Evolutionary conservation across 176 grass and related monocot species (phyloP).

Genomic region (Carex myosuroides): DNA sequence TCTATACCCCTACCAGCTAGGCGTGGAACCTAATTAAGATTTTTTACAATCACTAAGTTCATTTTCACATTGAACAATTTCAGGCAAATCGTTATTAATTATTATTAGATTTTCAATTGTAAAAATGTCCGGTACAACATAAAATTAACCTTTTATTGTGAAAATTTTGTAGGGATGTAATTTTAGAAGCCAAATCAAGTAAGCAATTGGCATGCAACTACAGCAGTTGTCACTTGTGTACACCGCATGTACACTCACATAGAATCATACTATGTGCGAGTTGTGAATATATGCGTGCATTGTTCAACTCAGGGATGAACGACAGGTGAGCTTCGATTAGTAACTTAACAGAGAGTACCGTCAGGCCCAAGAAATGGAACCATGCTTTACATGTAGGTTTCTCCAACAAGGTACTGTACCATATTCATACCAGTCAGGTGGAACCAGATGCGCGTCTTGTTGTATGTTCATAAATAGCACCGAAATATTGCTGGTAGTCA

Average conservation of each 20-base stretch:
- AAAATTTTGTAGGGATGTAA: slow-evolving; percentile 60
- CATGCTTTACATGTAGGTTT: not conserved
- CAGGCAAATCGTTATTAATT: not conserved
- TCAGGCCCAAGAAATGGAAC: not conserved
- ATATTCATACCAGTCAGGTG: not conserved
- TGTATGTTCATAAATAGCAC: not conserved
- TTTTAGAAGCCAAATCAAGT: slow-evolving; percentile 59
- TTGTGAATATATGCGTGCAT: slow-evolving; percentile 67
- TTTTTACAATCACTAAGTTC: not conserved
- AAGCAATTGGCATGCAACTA: slow-evolving; percentile 35
- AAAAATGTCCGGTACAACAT: not conserved
- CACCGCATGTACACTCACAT: slow-evolving; percentile 57
- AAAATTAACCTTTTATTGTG: not conserved
- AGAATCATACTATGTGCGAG: slow-evolving; percentile 52
- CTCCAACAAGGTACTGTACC: not conserved
- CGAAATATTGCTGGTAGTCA: not conserved
- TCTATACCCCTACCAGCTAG: not conserved
- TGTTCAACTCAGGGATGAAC: slow-evolving; percentile 83
- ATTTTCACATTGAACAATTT: not conserved
- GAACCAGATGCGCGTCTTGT: not conserved
- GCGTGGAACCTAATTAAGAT: not conserved
- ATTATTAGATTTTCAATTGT: not conserved
- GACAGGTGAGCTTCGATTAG: slow-evolving; percentile 50
- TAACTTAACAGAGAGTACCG: not conserved
- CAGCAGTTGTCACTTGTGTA: slow-evolving; percentile 34